These are phyloP conservation scores for Lathyrus tuberosus DNA, from an alignment of 306 rosid species.

Conservation along the genomic window DNA sequence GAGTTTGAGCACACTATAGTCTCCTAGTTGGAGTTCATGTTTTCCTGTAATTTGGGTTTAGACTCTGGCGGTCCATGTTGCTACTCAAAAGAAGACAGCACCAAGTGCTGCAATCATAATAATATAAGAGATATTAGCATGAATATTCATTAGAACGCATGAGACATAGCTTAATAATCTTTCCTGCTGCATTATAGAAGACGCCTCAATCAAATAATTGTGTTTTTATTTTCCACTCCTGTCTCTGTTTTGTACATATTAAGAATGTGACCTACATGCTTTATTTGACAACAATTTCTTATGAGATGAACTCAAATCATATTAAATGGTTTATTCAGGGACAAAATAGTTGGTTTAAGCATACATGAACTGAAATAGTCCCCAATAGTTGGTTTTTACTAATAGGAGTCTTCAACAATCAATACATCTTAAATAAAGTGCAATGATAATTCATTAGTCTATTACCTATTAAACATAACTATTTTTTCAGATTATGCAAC, in stretches of 20 bases:
- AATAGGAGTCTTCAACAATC: not conserved
- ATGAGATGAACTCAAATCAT: not conserved
- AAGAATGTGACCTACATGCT: not conserved
- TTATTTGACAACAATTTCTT: not conserved
- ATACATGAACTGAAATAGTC: too few relatives aligned
- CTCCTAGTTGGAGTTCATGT: not conserved
- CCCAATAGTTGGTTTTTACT: slow-evolving; percentile 6
- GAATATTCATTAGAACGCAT: too few relatives aligned
- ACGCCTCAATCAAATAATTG: too few relatives aligned
- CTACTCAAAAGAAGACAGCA: slow-evolving; percentile 1
- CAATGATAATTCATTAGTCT: not conserved
- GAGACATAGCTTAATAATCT: too few relatives aligned
- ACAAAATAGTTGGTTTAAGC: too few relatives aligned
- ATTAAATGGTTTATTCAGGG: not conserved
- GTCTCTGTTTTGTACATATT: too few relatives aligned
- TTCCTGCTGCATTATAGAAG: not conserved
- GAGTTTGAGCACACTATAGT: not conserved
- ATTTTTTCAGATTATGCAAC: slow-evolving; percentile 14
- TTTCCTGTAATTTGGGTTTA: not conserved
- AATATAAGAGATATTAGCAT: too few relatives aligned
- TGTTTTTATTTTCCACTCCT: too few relatives aligned
- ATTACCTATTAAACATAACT: not conserved
- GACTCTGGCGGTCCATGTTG: not conserved
- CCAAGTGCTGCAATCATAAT: not conserved
- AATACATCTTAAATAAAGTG: not conserved